These are phyloP conservation scores for Orobanche coerulescens DNA, from an alignment of 257 asterid species.

Conservation along the genomic window DNA sequence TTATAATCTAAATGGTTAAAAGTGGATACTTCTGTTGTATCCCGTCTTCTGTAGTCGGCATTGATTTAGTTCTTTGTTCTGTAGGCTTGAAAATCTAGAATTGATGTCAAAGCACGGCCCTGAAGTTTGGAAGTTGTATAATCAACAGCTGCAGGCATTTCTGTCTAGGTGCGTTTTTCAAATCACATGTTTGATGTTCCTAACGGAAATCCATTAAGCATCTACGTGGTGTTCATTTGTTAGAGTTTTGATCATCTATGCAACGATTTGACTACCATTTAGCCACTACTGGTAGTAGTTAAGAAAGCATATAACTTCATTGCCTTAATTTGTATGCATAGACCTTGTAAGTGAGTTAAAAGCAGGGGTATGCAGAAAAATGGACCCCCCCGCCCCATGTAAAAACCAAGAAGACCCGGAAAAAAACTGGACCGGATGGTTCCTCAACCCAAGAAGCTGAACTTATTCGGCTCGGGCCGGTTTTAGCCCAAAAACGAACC, in stretches of 20 bases:
- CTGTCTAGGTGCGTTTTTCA: constrained; percentile 54
- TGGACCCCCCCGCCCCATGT: too few relatives aligned
- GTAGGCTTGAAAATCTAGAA: constrained; percentile 91
- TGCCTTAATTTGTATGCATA: neutral
- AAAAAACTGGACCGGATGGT: too few relatives aligned
- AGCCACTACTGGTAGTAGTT: neutral
- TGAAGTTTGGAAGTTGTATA: constrained; percentile 85
- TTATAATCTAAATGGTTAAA: neutral
- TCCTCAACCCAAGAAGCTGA: too few relatives aligned
- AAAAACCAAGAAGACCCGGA: too few relatives aligned
- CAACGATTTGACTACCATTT: neutral
- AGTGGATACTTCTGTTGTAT: neutral
- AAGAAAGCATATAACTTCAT: neutral
- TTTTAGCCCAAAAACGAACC: too few relatives aligned
- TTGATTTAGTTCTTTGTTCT: constrained; percentile 14
- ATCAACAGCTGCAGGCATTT: constrained; percentile 72
- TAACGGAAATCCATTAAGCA: neutral
- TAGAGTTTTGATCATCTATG: neutral
- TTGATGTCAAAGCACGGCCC: constrained; percentile 89
- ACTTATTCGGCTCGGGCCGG: too few relatives aligned
- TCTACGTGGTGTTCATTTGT: neutral
- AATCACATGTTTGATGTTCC: neutral
- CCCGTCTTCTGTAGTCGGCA: neutral
- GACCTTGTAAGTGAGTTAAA: constrained; percentile 4
- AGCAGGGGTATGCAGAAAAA: too few relatives aligned